Base-by-base conservation (phyloP, 805 yeast species). In the Zygosaccharomyces rouxii region DNA sequence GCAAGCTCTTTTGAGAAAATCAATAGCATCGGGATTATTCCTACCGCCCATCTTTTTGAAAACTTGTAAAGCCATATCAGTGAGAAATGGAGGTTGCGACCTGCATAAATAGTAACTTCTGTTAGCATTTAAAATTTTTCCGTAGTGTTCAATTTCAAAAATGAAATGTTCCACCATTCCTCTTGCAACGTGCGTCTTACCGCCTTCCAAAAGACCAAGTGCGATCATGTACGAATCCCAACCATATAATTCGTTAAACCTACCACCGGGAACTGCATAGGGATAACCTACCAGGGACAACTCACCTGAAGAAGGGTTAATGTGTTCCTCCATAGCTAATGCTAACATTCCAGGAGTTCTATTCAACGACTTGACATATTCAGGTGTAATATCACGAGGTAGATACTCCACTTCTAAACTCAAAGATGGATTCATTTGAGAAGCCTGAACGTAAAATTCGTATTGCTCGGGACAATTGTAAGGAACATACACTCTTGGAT, bases 181-280 rank as follows among this genome's bases (percentile, higher is more conserved):
- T 56, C 83, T 74, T 7, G 96, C 92, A 29, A 90, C 74, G 35
- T 83, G 86, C 18, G 81, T 67, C 44, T 80, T 75, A 35, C 76
- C 78, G 60, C 86, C 85, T 23, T 78, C 76, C 22, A 94, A 65
- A 37, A 94, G 73, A 1, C 98, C 99, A 21, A 89, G 67, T 0
- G 94, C 79, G 63, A 84, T 89, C 84, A 94, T 86, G 63, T 94
- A 92, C 2, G 97, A 89, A 66, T 92, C 99, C 99, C 99, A 92
- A 13, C 98, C 99, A 62, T 94, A 92, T 50, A 89, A 77, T 69
- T 92, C 99, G 70, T 94, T 94, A 69, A 92, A 92, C 54, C 99
- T 74, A 19, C 99, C 98, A 14, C 99, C 99, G 1, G 99, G 99
- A 21, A 92, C 98, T 14, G 88, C 86, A 66, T 92, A 92, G 0